phyloP scores from a whole-genome alignment of 352 stramenopile genomes.

The Globisporangium barbulae region DNA sequence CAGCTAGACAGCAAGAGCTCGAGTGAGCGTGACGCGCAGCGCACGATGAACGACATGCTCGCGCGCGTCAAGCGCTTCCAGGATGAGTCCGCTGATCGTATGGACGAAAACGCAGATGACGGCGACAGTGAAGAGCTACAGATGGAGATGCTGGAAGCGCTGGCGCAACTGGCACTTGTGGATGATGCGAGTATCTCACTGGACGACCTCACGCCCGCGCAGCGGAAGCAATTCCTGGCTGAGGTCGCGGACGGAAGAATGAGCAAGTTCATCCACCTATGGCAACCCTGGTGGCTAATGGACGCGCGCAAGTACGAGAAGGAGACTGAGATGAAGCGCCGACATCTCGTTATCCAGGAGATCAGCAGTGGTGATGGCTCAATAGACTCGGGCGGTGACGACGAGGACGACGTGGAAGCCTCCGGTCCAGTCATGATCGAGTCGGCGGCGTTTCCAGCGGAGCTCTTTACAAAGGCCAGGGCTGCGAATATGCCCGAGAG shows the following conservation, averaged over 20 bases:
- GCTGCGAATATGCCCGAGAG: slow-evolving; percentile 32
- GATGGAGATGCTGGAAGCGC: slow-evolving; percentile 24
- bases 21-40: slow-evolving; percentile 25
- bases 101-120: not conserved
- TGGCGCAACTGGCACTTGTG: slow-evolving; percentile 48
- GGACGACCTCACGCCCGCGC: slow-evolving; percentile 53
- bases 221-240: slow-evolving; percentile 55
- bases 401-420: slow-evolving; percentile 13
- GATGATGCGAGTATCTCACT: slow-evolving; percentile 50
- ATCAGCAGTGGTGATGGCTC: slow-evolving; percentile 13
- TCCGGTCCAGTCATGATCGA: slow-evolving; percentile 28
- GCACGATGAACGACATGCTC: slow-evolving; percentile 42
- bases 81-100: slow-evolving; percentile 22
- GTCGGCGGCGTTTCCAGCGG: slow-evolving; percentile 34
- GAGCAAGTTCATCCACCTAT: slow-evolving; percentile 59
- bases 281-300: slow-evolving; percentile 73
- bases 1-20: slow-evolving; percentile 25
- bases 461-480: slow-evolving; percentile 42
- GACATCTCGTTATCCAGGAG: slow-evolving; percentile 50
- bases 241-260: slow-evolving; percentile 65
- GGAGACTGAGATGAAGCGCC: slow-evolving; percentile 39
- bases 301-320: slow-evolving; percentile 39
- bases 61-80: slow-evolving; percentile 57
- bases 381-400: slow-evolving; percentile 2
- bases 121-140: slow-evolving; percentile 21